A percentile compares a stretch with the other conserved stretches of the same genome.
Conservation (phyloP, 1,284 basidiomycete species). For the Nidula niveotomentosa region DNA sequence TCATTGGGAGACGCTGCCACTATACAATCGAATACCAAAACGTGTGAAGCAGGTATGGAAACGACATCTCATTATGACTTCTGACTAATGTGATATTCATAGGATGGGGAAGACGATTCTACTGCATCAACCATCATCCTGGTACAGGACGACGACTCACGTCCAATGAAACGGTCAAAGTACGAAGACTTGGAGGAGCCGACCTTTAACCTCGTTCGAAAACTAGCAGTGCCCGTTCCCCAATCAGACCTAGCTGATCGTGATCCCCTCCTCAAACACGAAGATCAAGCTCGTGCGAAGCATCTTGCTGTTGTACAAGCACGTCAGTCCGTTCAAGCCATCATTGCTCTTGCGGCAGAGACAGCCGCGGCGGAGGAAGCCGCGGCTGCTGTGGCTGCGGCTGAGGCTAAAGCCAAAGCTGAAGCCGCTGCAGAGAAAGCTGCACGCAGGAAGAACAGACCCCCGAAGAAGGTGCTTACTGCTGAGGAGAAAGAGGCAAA, state of each 20-base stretch:
- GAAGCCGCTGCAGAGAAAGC: constrained; percentile 38
- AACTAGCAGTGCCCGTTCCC: neutral
- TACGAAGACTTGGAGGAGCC: neutral
- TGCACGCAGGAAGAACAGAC: constrained; percentile 36
- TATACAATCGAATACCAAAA: constrained; percentile 87
- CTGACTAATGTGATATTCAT: neutral
- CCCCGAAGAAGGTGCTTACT: constrained; percentile 30
- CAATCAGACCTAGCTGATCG: neutral
- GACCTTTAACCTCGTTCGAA: neutral
- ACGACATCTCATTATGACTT: neutral
- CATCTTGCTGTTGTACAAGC: constrained; percentile 3
- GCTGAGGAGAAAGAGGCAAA: constrained; percentile 61
- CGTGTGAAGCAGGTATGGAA: constrained; percentile 44
- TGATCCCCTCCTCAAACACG: neutral
- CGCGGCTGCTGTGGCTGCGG: constrained; percentile 29
- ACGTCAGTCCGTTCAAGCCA: constrained; percentile 23
- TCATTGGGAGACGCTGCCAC: constrained; percentile 75
- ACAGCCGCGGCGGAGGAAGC: constrained; percentile 43
- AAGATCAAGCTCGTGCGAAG: neutral
- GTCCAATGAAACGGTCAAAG: neutral
- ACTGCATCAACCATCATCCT: neutral
- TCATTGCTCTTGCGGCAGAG: constrained; percentile 45
- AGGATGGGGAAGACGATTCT: neutral
- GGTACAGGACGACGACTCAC: neutral
- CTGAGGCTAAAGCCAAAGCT: constrained; percentile 39